These are phyloP conservation scores for Flueggea neowawraea DNA, from an alignment of 441 rosid genomes.

Conservation along the genomic window DNA sequence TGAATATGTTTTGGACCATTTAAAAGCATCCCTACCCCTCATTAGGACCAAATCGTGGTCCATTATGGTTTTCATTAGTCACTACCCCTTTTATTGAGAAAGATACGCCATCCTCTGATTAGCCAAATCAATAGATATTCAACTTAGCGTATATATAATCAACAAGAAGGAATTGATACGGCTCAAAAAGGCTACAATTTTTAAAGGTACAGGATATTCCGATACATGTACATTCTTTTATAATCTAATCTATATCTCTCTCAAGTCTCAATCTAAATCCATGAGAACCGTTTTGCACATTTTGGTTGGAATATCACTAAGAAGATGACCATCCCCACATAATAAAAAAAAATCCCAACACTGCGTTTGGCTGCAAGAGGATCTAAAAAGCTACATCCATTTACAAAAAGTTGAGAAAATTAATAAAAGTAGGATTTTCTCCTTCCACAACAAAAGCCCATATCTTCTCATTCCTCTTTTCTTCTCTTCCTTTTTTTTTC, in stretches of 20 bases:
- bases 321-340: conserved; percentile 16
- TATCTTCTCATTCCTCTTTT: conserved; percentile 36
- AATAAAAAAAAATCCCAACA: conserved; percentile 8
- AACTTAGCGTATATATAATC: not conserved
- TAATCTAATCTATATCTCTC: not conserved
- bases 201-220: conserved; percentile 17
- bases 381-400: conserved; percentile 55
- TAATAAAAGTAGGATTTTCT: conserved; percentile 38
- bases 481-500: conserved; percentile 10
- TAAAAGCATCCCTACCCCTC: not conserved
- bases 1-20: not conserved
- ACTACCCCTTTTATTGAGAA: conserved; percentile 16
- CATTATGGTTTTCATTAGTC: conserved; percentile 8
- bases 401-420: conserved; percentile 34
- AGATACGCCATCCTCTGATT: conserved; percentile 16
- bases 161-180: not conserved
- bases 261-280: too few species aligned
- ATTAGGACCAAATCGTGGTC: not conserved
- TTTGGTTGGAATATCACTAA: not conserved
- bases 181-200: conserved; percentile 8
- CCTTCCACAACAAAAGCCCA: conserved; percentile 24
- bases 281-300: too few species aligned
- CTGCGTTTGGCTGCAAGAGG: conserved; percentile 26
- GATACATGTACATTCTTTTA: not conserved
- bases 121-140: not conserved